Base-by-base conservation (phyloP, 148 eudicot species). In the Heliosperma pusillum region DNA sequence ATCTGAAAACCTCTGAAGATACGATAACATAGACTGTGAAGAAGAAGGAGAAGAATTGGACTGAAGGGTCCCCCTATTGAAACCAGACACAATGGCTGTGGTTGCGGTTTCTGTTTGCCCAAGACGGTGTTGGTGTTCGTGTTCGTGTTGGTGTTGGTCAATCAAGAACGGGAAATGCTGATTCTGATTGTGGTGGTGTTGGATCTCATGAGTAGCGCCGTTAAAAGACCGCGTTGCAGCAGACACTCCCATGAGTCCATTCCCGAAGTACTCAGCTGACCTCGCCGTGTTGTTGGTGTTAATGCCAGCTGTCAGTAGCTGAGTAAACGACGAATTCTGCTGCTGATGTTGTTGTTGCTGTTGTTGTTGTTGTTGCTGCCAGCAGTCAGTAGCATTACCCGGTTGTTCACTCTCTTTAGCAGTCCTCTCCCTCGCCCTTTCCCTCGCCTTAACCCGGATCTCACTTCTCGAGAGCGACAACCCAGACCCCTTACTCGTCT, bases 1-100 rank as follows among this genome's bases (percentile, higher is more conserved):
- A 66, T 85, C 55, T 33, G 90, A 64, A 76, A 85, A 85, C 88
- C 91, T 91, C 82, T 87, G 98, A 21, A 86, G 84, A 22, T 88
- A 91, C 77, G 93, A 89, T 75, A 86, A 86, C 77, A 83, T 72
- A 74, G 89, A 83, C 70, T 89, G 82, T 69, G 89, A 74, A 30
- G 68, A 47, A 19, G 70, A 76, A 27, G 66, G 25, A 15, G 69
- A 67, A 27, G 91, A 90, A 92, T 95, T 95, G 97, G 98, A 95
- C 98, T 93, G 98, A 93, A 93, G 98, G 98, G 98, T 89, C 98
- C 98, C 97, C 98, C 98, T 84, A 79, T 86, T 86, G 80, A 79
- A 86, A 78, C 88, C 93, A 67, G 16, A 10, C 53, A 2, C 13
- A 0, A 89, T 80, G 11, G 71, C 70, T 2, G 74, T 69, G 2